Base-by-base conservation (phyloP, 2,329 filamentous ascomycete genomes). In the Coniochaeta pulveracea region DNA sequence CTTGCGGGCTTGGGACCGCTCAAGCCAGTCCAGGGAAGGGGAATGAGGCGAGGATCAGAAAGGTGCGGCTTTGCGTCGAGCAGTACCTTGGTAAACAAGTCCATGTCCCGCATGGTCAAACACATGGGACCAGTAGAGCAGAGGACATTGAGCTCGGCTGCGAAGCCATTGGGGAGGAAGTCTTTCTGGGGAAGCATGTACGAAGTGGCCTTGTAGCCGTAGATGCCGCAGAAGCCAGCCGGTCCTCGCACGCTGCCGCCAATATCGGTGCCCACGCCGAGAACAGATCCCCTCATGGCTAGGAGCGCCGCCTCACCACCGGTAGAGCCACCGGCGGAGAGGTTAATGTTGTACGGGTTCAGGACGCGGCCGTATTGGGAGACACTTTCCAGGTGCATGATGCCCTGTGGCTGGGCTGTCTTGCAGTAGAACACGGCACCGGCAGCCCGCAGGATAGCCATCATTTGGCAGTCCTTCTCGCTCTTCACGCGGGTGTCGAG, bases 81-180 rank as follows among this genome's bases (percentile, higher is more conserved):
- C 5, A 55, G 6, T 0, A 41, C 36, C 2, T 43, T 41, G 44
- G 53, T 50, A 26, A 58, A 51, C 4, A 59, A 28, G 22, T 58
- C 50, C 37, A 58, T 38, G 28, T 57, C 56, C 2, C 55, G 37
- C 2, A 57, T 37, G 2, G 52, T 48, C 1, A 34, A 35, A 8
- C 45, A 44, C 49, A 59, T 51, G 0, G 56, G 56, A 0, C 56
- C 56, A 0, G 51, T 48, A 1, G 55, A 52, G 19, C 42, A 45
- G 2, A 54, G 36, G 1, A 61, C 40, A 10, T 53, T 58, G 9
- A 61, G 40, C 36, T 60, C 56, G 0, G 44, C 46, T n/a, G 40
- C 37, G 1, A 47, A 43, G 0, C 51, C 49, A 4, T 30, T 36
- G 0, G 43, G 38, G 0, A 48, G 33, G 19, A 50, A 48, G 2